These are phyloP conservation scores for Fusarium phyllophilum DNA, from an alignment of 2,329 filamentous ascomycete species.

Conservation along the genomic window DNA sequence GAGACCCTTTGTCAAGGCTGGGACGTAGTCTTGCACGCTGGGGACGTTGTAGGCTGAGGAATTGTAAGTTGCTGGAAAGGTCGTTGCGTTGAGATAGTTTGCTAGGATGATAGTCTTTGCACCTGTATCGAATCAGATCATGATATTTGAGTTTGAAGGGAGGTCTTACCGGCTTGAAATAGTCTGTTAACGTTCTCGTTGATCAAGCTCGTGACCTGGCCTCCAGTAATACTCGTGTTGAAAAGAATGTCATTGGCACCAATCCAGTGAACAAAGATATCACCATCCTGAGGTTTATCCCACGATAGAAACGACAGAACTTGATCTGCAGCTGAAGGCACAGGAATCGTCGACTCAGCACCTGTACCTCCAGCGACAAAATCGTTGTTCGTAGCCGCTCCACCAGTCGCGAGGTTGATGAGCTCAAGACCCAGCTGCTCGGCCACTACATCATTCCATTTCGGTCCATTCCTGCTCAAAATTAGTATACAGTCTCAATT, in stretches of 20 bases:
- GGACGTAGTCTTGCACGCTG: neutral
- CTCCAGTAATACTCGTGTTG: constrained; percentile 24
- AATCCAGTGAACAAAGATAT: constrained; percentile 32
- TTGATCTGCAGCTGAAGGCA: constrained; percentile 23
- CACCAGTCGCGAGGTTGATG: constrained; percentile 26
- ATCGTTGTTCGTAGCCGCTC: constrained; percentile 20
- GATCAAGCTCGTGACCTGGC: constrained; percentile 15
- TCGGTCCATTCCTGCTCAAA: neutral
- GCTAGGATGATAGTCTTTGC: constrained; percentile 17
- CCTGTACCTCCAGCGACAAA: constrained; percentile 28
- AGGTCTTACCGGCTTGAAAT: constrained; percentile 9
- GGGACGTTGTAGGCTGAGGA: constrained; percentile 15
- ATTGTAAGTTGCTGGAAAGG: constrained; percentile 18
- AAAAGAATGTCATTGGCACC: constrained; percentile 30
- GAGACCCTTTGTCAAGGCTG: neutral
- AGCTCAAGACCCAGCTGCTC: constrained; percentile 8
- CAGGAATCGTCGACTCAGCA: constrained; percentile 11
- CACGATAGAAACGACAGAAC: constrained; percentile 7
- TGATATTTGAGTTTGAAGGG: rapidly evolving
- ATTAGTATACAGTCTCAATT: neutral
- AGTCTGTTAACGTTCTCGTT: constrained; percentile 5
- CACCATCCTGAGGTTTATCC: neutral
- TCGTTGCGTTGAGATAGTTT: constrained; percentile 18
- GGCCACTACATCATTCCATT: constrained; percentile 26
- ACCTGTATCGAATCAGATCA: neutral